These are phyloP conservation scores for Blepharisma stoltei DNA, from an alignment of 73 alveolate genomes.

Conservation along the genomic window DNA sequence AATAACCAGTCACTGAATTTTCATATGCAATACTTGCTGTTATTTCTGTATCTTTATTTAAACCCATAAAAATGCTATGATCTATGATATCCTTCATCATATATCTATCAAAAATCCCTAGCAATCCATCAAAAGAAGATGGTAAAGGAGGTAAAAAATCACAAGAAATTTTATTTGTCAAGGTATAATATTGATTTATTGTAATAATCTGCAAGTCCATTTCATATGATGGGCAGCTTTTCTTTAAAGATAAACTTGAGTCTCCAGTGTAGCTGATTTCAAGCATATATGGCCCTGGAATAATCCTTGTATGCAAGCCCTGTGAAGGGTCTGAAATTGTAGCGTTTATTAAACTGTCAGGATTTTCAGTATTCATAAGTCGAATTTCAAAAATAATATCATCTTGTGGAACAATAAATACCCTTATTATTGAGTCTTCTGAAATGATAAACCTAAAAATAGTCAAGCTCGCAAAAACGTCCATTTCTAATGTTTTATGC, in stretches of 20 bases:
- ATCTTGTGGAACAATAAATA: background rate
- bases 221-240: conserved; percentile 7
- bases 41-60: background rate
- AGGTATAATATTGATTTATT: background rate
- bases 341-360: background rate
- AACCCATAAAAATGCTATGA: background rate
- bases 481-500: conserved; percentile 13
- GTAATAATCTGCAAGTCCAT: background rate
- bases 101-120: background rate
- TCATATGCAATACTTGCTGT: background rate
- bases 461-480: background rate
- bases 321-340: background rate
- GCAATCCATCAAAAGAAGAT: no score
- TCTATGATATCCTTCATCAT: background rate
- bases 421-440: background rate
- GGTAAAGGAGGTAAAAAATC: background rate
- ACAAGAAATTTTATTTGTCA: background rate
- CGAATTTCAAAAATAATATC: background rate
- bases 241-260: background rate
- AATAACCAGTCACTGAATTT: background rate
- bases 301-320: background rate
- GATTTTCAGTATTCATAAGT: background rate
- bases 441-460: background rate
- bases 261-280: background rate
- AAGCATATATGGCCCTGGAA: conserved; percentile 1